Evolutionary conservation across 2,329 filamentous ascomycete species (phyloP).

Genomic region (Mariannaea sp.): DNA sequence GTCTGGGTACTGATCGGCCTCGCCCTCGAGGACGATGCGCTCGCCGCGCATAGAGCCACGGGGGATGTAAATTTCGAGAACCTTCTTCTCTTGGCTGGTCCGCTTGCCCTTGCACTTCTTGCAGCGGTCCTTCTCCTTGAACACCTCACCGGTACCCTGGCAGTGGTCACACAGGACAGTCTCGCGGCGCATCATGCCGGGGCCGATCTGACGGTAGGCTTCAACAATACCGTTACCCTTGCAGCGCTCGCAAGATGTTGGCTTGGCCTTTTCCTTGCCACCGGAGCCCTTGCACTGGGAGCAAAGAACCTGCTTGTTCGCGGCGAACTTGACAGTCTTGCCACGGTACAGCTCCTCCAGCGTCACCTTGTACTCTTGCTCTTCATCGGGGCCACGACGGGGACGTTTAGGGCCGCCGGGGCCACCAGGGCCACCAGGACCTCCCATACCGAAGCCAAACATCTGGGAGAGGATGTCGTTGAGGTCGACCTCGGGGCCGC

Average conservation of each 20-base stretch:
- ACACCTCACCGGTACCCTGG: constrained; percentile 81
- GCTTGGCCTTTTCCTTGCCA: constrained; percentile 89
- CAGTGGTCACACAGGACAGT: constrained; percentile 82
- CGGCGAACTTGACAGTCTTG: constrained; percentile 96
- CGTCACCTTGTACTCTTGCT: constrained; percentile 88
- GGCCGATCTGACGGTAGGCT: constrained; percentile 80
- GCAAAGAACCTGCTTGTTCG: constrained; percentile 93
- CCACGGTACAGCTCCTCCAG: constrained; percentile 98
- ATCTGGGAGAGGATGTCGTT: constrained; percentile 94
- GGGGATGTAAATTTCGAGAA: constrained; percentile 94
- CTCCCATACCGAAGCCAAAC: constrained; percentile 78
- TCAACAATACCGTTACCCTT: constrained; percentile 79
- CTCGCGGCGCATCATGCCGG: constrained; percentile 82
- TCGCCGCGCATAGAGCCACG: constrained; percentile 86
- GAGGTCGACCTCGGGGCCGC: constrained; percentile 76
- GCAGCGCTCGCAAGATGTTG: constrained; percentile 81
- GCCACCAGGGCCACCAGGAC: constrained; percentile 53
- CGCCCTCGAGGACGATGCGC: constrained; percentile 85
- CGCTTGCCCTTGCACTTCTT: constrained; percentile 98
- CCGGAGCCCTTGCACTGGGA: constrained; percentile 84
- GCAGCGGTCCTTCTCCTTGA: constrained; percentile 96
- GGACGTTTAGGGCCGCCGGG: constrained; percentile 63
- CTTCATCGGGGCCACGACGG: constrained; percentile 78
- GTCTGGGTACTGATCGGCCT: constrained; percentile 90
- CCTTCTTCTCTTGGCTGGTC: constrained; percentile 86